phyloP scores from a whole-genome alignment of 2,329 filamentous ascomycete genomes.

The Neonectria hederae region DNA sequence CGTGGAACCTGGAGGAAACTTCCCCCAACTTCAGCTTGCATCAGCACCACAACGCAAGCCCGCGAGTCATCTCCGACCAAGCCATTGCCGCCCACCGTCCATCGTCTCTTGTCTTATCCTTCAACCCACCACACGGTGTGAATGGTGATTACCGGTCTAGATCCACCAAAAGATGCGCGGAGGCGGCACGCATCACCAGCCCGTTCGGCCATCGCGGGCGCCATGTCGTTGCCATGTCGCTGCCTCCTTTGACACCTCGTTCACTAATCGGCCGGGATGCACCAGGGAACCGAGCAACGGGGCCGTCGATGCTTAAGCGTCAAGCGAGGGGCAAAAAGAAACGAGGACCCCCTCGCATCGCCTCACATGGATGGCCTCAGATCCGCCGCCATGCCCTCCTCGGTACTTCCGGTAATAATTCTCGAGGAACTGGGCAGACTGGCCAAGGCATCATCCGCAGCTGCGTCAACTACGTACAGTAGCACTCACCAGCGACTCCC shows the following conservation, averaged over 20 bases:
- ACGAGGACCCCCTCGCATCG: conserved; percentile 18
- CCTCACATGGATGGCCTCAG: conserved; percentile 25
- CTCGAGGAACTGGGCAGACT: conserved; percentile 3
- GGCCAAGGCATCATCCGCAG: conserved; percentile 13
- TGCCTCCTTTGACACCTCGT: neutral
- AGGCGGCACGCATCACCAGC: conserved; percentile 6
- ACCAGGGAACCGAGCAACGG: conserved; percentile 11
- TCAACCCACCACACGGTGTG: conserved; percentile 3
- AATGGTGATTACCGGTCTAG: conserved; percentile 15
- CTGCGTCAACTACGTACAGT: conserved; percentile 1
- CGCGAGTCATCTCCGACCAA: conserved; percentile 23
- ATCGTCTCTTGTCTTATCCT: conserved; percentile 5
- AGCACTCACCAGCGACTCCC: neutral
- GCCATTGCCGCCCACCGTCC: conserved; percentile 2
- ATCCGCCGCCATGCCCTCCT: conserved; percentile 13
- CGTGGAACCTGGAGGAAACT: neutral
- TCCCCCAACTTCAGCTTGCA: neutral
- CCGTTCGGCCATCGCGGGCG: neutral
- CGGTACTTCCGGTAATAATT: conserved; percentile 13
- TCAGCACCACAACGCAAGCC: conserved; percentile 6
- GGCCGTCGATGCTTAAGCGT: conserved; percentile 11
- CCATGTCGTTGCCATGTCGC: conserved; percentile 5
- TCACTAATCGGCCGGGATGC: conserved; percentile 13
- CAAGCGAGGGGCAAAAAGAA: conserved; percentile 20
- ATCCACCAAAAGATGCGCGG: conserved; percentile 13